Evolutionary conservation across 2,329 filamentous ascomycete genomes (phyloP), one percentile per base, ranked within the genome.

Genomic region (Sclerotinia trifoliorum): DNA sequence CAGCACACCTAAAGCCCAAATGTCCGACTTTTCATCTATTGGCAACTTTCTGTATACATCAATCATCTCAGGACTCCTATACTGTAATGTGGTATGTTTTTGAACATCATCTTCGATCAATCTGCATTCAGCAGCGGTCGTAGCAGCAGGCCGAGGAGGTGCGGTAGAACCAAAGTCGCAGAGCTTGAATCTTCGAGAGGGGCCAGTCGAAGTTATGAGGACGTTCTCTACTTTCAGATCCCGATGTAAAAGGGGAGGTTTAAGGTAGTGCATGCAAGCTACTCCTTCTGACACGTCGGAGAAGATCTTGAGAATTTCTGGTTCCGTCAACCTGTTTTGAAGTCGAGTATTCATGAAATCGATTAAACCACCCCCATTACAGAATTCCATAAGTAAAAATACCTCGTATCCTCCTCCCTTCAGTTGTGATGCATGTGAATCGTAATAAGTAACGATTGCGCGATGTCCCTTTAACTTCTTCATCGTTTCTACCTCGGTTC

Each of bases 271-370:
- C 95, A 99, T 99, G 79, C 93, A 97, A 42, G 95, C 95, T 56
- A 99, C 93, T 49, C 95, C 95, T 81, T 98, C 94, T 60, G 94
- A 91, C 67, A 97, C 92, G 78, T 99, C 95, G 64, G 90, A 90
- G 81, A 99, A 98, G 80, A 99, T 98, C 82, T 94, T 91, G 75
- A 99, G 83, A 74, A 99, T 97, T 83, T 99, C 95, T 62, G 95
- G 94, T 82, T 99, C 95, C 48, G 94, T 99, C 79, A 99, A 84
- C 63, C 95, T 91, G 79, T 99, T 94, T 81, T 99, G 95, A 75
- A 99, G 82, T 65, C 95, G 88, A 48, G 95, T 99, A 81, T 99
- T 99, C 95, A 99, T 99, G 79, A 98, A 99, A 81, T 99, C 95
- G 78, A 99, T 99, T 78, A 99, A 82, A 48, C 95, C 94, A 72